Evolutionary conservation across 192 early-diverging fungal genomes (phyloP), one percentile per base, ranked within the genome.

Genomic region (Coemansia sp.): DNA sequence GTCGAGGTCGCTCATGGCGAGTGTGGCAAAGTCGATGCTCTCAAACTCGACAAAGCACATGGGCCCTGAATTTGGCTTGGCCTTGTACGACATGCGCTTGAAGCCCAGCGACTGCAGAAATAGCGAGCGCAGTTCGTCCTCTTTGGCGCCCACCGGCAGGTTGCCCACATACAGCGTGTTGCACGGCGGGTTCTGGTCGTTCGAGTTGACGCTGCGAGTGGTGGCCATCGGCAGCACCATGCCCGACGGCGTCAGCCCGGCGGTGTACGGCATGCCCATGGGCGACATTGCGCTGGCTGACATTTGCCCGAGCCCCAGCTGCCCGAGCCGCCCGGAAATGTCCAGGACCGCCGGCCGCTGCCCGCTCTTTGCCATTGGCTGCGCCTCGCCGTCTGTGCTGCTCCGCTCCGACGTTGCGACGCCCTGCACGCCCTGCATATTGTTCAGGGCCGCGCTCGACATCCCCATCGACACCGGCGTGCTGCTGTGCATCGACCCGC

Each of bases 41-140:
- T 97, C 96, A 89, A 98, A 98, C 85, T 98, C 96, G 34, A 98
- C 95, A 91, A 98, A 98, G 78, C 95, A 97, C 91, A 98, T 97
- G 12, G 95, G 96, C 0, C 96, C 96, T 22, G 78, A 74, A 68
- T 94, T 94, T 31, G 91, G 86, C 65, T 96, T 91, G 38, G 83
- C 84, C 36, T 90, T 85, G 85, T 91, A 97, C 53, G 87, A 91
- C 82, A 98, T 84, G 21, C 96, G 87, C 60, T 91, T 91, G 87
- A 91, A 98, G 1, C 96, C 96, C 8, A 84, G 78, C 57, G 92
- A 90, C n/a, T 77, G 65, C 5, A 80, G 81, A 80, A 98, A 98
- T 31, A 96, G 49, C 52, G 82, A 81, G 22, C 89, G 84, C 56
- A 98, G 84, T 78, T 98, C 96, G 12, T 94, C 93, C 75, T 97